Percentiles rank a stretch among this genome's conserved stretches.
These are phyloP conservation scores for Jimgerdemannia flammicorona DNA, from an alignment of 192 early-diverging fungal genomes.

Conservation along the genomic window DNA sequence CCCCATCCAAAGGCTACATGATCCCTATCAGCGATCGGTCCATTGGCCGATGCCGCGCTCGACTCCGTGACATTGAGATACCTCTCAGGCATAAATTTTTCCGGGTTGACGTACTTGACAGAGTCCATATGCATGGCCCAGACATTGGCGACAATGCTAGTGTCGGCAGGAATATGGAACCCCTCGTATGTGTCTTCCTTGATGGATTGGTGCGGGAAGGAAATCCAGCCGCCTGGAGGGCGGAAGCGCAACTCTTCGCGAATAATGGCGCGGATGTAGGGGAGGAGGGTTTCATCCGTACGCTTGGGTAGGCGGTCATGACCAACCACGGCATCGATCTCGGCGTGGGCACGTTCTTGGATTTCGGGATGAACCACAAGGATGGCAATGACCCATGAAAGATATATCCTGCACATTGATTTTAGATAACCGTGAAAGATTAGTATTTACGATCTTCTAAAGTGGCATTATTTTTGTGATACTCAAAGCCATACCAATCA, in stretches of 20 bases:
- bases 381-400: slow-evolving; percentile 16
- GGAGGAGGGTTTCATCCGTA: slow-evolving; percentile 19
- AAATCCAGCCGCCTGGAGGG: not conserved
- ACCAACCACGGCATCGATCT: slow-evolving; percentile 14
- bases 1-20: slow-evolving; percentile 18
- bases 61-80: slow-evolving; percentile 7
- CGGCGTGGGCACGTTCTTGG: slow-evolving; percentile 9
- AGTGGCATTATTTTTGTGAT: no score
- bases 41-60: not conserved
- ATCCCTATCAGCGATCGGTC: not conserved
- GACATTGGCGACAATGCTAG: slow-evolving; percentile 38
- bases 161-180: slow-evolving; percentile 41
- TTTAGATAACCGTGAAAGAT: no score
- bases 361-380: slow-evolving; percentile 14
- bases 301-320: slow-evolving; percentile 10
- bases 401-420: not conserved
- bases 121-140: slow-evolving; percentile 36
- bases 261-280: slow-evolving; percentile 28
- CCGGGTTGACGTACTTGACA: slow-evolving; percentile 33
- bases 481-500: no score
- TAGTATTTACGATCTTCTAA: no score
- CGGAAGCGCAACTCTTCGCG: slow-evolving; percentile 25
- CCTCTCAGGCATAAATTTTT: slow-evolving; percentile 43
- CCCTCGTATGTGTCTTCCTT: slow-evolving; percentile 39
- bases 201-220: slow-evolving; percentile 7